These are phyloP conservation scores for Malassezia brasiliensis DNA, from an alignment of 1,284 basidiomycete genomes.

Conservation along the genomic window DNA sequence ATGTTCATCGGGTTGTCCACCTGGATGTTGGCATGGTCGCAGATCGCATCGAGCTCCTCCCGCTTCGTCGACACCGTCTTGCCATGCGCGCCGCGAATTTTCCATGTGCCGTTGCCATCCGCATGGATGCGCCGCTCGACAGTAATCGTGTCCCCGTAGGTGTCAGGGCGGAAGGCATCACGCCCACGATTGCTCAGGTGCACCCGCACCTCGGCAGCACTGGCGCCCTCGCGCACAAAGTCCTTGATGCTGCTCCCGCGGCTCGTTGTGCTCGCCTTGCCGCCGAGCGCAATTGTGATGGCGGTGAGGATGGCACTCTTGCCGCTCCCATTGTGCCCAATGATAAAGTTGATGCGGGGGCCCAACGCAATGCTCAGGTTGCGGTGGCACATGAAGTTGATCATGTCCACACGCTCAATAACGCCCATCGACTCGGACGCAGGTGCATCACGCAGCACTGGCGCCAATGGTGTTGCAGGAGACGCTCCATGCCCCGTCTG, in stretches of 20 bases:
- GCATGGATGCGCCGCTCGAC: slow-evolving; percentile 72
- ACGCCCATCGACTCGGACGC: slow-evolving; percentile 54
- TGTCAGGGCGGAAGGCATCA: slow-evolving; percentile 72
- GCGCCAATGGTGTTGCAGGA: neutral
- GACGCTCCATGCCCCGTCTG: neutral
- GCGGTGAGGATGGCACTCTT: slow-evolving; percentile 92
- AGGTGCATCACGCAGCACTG: neutral
- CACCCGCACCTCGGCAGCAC: slow-evolving; percentile 67
- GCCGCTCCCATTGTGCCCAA: slow-evolving; percentile 63
- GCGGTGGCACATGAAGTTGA: slow-evolving; percentile 94
- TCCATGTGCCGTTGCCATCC: slow-evolving; percentile 68
- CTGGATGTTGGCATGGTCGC: slow-evolving; percentile 91
- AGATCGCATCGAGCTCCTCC: slow-evolving; percentile 74
- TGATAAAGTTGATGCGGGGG: slow-evolving; percentile 90
- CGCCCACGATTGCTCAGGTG: slow-evolving; percentile 75
- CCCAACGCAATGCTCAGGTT: slow-evolving; percentile 66
- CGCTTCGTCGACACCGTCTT: slow-evolving; percentile 66
- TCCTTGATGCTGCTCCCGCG: slow-evolving; percentile 76
- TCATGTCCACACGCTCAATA: slow-evolving; percentile 73
- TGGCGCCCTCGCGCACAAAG: slow-evolving; percentile 77
- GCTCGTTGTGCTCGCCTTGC: slow-evolving; percentile 70
- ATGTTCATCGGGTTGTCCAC: slow-evolving; percentile 96
- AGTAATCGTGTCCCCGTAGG: slow-evolving; percentile 73
- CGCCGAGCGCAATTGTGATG: slow-evolving; percentile 84
- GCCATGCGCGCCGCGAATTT: slow-evolving; percentile 63